Conservation (phyloP, 495 filamentous ascomycete species). For the Podospora tetraspora region DNA sequence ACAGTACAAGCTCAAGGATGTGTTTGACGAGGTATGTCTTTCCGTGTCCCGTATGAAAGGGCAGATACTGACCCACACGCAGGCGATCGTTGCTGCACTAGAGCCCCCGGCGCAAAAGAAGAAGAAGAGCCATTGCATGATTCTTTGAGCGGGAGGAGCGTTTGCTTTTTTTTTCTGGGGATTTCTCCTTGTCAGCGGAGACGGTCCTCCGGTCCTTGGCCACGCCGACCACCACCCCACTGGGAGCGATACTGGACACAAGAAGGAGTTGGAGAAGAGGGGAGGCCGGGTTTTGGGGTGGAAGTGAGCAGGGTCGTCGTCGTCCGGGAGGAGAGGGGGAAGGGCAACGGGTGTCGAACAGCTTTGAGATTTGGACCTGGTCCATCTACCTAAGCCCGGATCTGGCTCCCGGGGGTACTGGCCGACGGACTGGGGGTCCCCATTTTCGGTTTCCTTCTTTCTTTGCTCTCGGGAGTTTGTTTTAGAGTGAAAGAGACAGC, state of each 20-base stretch:
- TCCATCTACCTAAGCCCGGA: slow-evolving; percentile 9
- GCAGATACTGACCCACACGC: not conserved
- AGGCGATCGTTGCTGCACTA: slow-evolving; percentile 87
- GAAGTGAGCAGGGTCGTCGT: not conserved
- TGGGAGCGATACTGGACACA: not conserved
- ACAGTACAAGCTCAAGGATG: slow-evolving; percentile 97
- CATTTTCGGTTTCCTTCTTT: slow-evolving; percentile 1
- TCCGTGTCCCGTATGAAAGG: not conserved
- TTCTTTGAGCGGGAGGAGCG: slow-evolving; percentile 38
- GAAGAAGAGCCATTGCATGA: slow-evolving; percentile 45
- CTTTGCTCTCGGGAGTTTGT: slow-evolving; percentile 8
- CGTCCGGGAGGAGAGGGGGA: not conserved
- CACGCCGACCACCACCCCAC: slow-evolving; percentile 5
- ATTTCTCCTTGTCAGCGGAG: slow-evolving; percentile 16
- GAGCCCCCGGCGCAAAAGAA: slow-evolving; percentile 77
- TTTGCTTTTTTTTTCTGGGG: slow-evolving; percentile 2
- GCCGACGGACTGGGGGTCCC: not conserved
- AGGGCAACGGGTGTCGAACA: slow-evolving; percentile 1
- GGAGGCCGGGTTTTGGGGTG: not conserved
- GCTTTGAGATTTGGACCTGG: not conserved
- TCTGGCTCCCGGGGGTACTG: slow-evolving; percentile 9
- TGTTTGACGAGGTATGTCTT: slow-evolving; percentile 88
- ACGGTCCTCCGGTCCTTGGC: slow-evolving; percentile 1
- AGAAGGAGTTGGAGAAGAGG: not conserved
- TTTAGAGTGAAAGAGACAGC: slow-evolving; percentile 11